These are phyloP conservation scores for Trametes sp. DNA, from an alignment of 1,284 basidiomycete species.

Conservation along the genomic window DNA sequence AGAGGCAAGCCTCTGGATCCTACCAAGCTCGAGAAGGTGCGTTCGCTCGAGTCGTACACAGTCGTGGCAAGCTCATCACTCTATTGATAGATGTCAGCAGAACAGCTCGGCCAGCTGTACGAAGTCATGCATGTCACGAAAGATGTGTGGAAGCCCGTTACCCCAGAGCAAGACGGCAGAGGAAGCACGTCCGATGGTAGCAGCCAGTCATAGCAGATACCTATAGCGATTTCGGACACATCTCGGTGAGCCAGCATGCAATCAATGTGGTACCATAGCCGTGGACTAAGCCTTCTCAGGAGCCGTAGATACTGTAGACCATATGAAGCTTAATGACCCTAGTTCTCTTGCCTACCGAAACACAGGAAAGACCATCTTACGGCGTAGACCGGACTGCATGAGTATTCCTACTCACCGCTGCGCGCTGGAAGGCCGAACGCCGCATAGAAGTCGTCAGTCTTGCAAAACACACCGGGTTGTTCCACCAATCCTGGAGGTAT, in stretches of 20 bases:
- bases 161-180: constrained; percentile 29
- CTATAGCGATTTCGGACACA: not conserved
- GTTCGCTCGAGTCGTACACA: not conserved
- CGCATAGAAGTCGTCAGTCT: not conserved
- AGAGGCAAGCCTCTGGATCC: constrained; percentile 77
- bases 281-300: not conserved
- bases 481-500: not conserved
- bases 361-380: not conserved
- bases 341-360: not conserved
- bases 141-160: constrained; percentile 78
- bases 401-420: not conserved
- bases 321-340: not conserved
- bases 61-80: not conserved
- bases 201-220: constrained; percentile 5
- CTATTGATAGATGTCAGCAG: constrained; percentile 76
- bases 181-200: constrained; percentile 4
- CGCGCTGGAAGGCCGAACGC: not conserved
- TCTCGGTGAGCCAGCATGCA: not conserved
- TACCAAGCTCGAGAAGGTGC: constrained; percentile 83
- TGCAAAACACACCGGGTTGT: not conserved
- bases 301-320: not conserved
- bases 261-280: not conserved
- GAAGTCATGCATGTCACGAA: constrained; percentile 92
- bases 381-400: not conserved
- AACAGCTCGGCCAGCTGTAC: constrained; percentile 91